phyloP scores from a whole-genome alignment of 768 basidiomycete species.

The Hemileccinum rubropunctum region DNA sequence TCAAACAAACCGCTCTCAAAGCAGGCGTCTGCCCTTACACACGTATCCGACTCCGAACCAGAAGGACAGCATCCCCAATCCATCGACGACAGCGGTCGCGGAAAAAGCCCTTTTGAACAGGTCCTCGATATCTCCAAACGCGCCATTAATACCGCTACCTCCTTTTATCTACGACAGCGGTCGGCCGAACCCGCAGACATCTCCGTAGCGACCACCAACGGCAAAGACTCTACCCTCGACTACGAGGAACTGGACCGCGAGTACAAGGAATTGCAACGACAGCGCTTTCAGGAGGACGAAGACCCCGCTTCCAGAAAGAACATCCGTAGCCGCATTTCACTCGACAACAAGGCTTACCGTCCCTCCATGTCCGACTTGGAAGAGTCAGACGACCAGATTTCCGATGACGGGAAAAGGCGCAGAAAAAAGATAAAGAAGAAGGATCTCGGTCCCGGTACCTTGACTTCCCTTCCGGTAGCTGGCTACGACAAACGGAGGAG shows the following conservation, averaged over 20 bases:
- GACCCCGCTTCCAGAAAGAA: constrained; percentile 35
- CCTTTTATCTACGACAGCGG: constrained; percentile 62
- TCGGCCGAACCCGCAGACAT: constrained; percentile 51
- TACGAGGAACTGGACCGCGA: constrained; percentile 76
- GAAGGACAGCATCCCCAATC: constrained; percentile 41
- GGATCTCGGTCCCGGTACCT: constrained; percentile 49
- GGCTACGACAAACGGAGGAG: constrained; percentile 59
- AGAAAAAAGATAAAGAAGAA: constrained; percentile 50
- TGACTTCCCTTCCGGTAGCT: constrained; percentile 67
- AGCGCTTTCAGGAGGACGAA: constrained; percentile 21
- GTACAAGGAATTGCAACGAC: constrained; percentile 40
- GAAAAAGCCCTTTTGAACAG: constrained; percentile 67
- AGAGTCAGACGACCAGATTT: constrained; percentile 59
- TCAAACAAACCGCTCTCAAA: constrained; percentile 53
- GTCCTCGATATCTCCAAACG: constrained; percentile 56
- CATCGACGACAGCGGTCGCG: constrained; percentile 43
- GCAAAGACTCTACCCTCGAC: constrained; percentile 60
- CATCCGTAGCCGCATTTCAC: constrained; percentile 62
- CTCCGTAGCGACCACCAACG: constrained; percentile 39
- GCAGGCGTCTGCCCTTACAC: constrained; percentile 42
- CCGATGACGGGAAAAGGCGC: constrained; percentile 50
- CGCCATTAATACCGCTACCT: constrained; percentile 50
- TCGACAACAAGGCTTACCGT: constrained; percentile 80
- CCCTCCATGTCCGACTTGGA: constrained; percentile 66
- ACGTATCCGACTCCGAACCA: constrained; percentile 68